Conservation (phyloP, 371 early-diverging fungal species). For the Mucor indicus region DNA sequence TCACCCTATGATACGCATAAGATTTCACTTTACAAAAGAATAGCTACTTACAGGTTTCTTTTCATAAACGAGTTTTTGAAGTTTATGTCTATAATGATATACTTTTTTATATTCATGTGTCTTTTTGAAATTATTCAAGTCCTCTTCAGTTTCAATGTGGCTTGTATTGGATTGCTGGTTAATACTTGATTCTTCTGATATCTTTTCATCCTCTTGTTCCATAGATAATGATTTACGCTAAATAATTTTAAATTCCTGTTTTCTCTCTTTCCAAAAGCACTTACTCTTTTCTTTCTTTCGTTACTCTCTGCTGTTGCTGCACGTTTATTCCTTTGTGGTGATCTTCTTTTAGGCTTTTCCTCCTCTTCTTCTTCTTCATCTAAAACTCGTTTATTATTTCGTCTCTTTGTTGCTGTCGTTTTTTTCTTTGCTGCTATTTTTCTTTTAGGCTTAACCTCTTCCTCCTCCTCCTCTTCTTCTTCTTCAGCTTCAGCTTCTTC, state of each 20-base stretch:
- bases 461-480: conserved; percentile 15
- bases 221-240: conserved; percentile 40
- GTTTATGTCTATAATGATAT: conserved; percentile 29
- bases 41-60: conserved; percentile 28
- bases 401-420: conserved; percentile 6
- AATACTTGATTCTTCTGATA: not conserved
- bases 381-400: conserved; percentile 9
- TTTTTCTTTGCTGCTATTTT: not conserved
- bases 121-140: conserved; percentile 24
- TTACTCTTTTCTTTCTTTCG: conserved; percentile 38
- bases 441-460: conserved; percentile 3
- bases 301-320: too few relatives aligned
- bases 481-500: conserved; percentile 25
- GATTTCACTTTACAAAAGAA: not conserved
- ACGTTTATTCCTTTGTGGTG: too few relatives aligned
- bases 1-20: conserved; percentile 20
- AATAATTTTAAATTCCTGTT: not conserved
- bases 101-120: conserved; percentile 27
- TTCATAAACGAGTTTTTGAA: conserved; percentile 35
- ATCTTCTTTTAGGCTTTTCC: conserved; percentile 17
- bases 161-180: conserved; percentile 1
- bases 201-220: too few relatives aligned
- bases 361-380: conserved; percentile 16
- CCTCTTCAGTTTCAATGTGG: conserved; percentile 21
- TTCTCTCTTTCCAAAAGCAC: not conserved